phyloP scores from a whole-genome alignment of 2,329 filamentous ascomycete genomes.

The Penicillium decumbens region DNA sequence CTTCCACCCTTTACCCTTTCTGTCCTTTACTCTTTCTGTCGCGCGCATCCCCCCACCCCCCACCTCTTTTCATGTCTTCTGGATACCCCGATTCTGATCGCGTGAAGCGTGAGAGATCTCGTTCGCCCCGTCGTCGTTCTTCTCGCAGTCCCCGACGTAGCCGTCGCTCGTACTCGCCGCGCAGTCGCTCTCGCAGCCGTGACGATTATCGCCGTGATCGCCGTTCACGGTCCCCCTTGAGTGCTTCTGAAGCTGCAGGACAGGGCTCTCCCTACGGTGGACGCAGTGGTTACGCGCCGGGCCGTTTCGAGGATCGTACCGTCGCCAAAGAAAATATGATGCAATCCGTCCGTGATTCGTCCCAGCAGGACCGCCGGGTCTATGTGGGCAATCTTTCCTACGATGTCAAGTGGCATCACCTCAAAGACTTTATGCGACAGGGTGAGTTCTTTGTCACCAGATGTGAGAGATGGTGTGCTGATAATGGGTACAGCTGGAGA shows the following conservation, averaged over 20 bases:
- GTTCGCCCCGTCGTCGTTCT: conserved; percentile 61
- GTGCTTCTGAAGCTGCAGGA: conserved; percentile 65
- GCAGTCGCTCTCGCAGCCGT: conserved; percentile 72
- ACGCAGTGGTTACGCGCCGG: conserved; percentile 61
- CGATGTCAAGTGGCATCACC: conserved; percentile 99
- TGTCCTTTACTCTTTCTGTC: neutral
- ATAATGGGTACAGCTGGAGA: conserved; percentile 72
- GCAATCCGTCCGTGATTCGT: conserved; percentile 86
- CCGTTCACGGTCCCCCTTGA: conserved; percentile 84
- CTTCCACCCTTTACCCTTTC: neutral
- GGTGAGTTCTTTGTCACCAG: conserved; percentile 56
- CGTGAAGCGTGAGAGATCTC: conserved; percentile 70
- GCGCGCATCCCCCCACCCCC: neutral
- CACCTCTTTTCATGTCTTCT: conserved; percentile 21
- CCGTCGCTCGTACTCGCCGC: conserved; percentile 73
- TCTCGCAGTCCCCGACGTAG: conserved; percentile 72
- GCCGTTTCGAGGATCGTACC: conserved; percentile 76
- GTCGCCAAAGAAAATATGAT: conserved; percentile 92
- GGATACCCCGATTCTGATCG: conserved; percentile 33
- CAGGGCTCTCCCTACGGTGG: conserved; percentile 55
- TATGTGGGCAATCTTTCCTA: conserved; percentile 99
- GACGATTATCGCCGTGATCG: conserved; percentile 71
- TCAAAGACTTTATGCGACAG: conserved; percentile 99
- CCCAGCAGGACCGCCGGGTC: conserved; percentile 97
- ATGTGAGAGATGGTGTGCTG: conserved; percentile 6